These are phyloP conservation scores for Phascolomyces articulosus DNA, from an alignment of 371 early-diverging fungal species.

Conservation along the genomic window DNA sequence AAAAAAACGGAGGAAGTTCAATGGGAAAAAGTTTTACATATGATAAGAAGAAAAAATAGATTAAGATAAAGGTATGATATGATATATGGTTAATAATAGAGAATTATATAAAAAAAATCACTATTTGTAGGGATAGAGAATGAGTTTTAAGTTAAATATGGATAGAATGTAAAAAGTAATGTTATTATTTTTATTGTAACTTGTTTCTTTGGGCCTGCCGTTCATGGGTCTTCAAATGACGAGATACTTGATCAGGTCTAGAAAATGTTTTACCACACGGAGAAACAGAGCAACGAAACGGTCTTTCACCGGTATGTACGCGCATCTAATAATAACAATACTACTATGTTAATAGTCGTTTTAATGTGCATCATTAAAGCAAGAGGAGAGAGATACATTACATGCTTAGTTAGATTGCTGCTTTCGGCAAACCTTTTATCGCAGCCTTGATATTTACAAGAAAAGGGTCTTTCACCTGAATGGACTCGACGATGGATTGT, in stretches of 20 bases:
- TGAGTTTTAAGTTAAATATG: too few relatives aligned
- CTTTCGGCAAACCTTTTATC: slow-evolving; percentile 76
- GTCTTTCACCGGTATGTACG: slow-evolving; percentile 73
- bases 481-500: slow-evolving; percentile 73
- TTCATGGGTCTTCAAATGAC: slow-evolving; percentile 55
- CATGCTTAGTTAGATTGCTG: slow-evolving; percentile 82
- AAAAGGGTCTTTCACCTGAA: slow-evolving; percentile 77
- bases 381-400: too few relatives aligned
- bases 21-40: neutral
- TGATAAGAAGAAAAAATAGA: neutral
- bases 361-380: too few relatives aligned
- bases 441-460: slow-evolving; percentile 75
- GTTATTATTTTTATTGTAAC: neutral
- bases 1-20: neutral
- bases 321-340: slow-evolving; percentile 43
- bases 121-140: too few relatives aligned
- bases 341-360: too few relatives aligned
- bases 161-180: too few relatives aligned
- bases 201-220: neutral
- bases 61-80: neutral
- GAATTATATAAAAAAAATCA: too few relatives aligned
- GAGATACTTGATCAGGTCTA: slow-evolving; percentile 67
- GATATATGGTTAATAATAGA: neutral
- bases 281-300: slow-evolving; percentile 60
- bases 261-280: slow-evolving; percentile 74